These are phyloP conservation scores for Ensete ventricosum DNA, from an alignment of 176 grass and related monocot species.

Conservation along the genomic window DNA sequence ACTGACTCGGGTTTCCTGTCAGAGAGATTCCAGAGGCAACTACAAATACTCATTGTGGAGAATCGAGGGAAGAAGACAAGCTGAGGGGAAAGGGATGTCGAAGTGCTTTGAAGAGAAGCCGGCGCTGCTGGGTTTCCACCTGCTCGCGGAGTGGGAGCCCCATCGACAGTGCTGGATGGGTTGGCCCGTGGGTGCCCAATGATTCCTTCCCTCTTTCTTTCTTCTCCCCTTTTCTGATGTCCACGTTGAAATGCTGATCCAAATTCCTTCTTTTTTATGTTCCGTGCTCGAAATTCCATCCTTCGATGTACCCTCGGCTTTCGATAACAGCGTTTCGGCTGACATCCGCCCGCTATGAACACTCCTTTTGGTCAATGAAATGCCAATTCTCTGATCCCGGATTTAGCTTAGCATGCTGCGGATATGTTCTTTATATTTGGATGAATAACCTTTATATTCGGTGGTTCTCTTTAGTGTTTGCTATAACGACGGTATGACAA, in stretches of 20 bases:
- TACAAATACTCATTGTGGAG: too few species aligned
- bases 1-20: too few species aligned
- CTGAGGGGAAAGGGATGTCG: background rate
- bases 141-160: conserved; percentile 89
- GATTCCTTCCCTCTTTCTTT: background rate
- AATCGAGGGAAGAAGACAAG: too few species aligned
- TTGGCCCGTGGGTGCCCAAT: conserved; percentile 55
- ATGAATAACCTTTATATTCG: too few species aligned
- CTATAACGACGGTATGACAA: too few species aligned
- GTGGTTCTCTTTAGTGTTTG: too few species aligned
- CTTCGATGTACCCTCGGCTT: background rate
- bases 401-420: too few species aligned
- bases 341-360: too few species aligned
- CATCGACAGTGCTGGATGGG: conserved; percentile 89
- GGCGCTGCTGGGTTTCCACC: conserved; percentile 53
- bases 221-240: background rate
- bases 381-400: too few species aligned
- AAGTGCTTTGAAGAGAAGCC: conserved; percentile 21
- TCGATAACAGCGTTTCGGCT: background rate
- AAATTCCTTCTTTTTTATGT: background rate
- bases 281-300: background rate
- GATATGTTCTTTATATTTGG: too few species aligned
- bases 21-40: too few species aligned
- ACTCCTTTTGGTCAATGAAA: too few species aligned
- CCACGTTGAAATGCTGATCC: background rate